Conservation (phyloP, 2,329 filamentous ascomycete genomes). For the Colletotrichum truncatum region DNA sequence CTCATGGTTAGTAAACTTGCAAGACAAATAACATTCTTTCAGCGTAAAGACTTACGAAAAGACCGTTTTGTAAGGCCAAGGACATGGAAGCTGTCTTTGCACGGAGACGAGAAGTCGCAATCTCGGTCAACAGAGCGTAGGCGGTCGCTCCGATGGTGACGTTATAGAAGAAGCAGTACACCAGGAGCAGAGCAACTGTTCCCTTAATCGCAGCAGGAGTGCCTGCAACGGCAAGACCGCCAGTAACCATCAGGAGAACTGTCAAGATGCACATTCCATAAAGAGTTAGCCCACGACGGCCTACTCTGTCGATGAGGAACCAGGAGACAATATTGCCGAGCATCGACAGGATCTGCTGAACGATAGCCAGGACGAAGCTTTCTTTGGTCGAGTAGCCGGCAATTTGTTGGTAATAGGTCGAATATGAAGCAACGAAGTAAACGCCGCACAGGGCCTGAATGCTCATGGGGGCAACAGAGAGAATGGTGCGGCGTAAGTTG, state of each 20-base stretch:
- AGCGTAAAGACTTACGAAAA: conserved; percentile 7
- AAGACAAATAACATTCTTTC: accelerated
- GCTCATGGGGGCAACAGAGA: conserved; percentile 46
- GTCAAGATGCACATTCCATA: conserved; percentile 42
- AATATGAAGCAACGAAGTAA: conserved; percentile 45
- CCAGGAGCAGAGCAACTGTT: conserved; percentile 44
- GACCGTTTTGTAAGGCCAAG: conserved; percentile 46
- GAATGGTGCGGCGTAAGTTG: conserved; percentile 49
- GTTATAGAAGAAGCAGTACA: conserved; percentile 50
- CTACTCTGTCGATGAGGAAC: conserved; percentile 42
- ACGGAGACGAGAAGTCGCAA: conserved; percentile 46
- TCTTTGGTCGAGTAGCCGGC: conserved; percentile 46
- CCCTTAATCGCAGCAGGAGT: conserved; percentile 34
- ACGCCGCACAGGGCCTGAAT: conserved; percentile 47
- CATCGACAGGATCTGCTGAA: conserved; percentile 34
- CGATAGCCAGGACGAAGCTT: conserved; percentile 48
- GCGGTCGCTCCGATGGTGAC: conserved; percentile 49
- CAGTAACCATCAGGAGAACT: conserved; percentile 39
- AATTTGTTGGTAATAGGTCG: conserved; percentile 51
- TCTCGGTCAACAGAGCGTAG: conserved; percentile 47
- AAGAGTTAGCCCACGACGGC: conserved; percentile 40
- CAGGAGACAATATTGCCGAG: conserved; percentile 43
- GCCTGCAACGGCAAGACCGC: conserved; percentile 36
- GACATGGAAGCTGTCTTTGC: conserved; percentile 50
- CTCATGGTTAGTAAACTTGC: neutral